These are phyloP conservation scores for Tricholoma matsutake DNA, from an alignment of 768 basidiomycete species.

Conservation along the genomic window DNA sequence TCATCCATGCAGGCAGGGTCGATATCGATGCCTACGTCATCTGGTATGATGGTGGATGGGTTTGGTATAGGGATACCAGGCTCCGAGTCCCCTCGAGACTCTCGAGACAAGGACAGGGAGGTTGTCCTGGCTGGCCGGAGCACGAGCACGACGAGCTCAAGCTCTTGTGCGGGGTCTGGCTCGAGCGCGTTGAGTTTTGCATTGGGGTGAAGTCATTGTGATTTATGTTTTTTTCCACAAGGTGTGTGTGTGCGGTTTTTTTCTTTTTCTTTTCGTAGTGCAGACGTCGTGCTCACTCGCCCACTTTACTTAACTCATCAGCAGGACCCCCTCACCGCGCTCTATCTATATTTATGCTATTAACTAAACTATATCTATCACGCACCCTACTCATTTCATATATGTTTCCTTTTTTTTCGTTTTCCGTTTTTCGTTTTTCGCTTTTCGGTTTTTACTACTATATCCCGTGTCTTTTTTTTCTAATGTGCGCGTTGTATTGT, in stretches of 20 bases:
- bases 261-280: too few relatives aligned
- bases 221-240: not conserved
- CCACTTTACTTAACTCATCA: too few relatives aligned
- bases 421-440: not conserved
- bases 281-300: too few relatives aligned
- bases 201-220: conserved; percentile 14
- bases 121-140: not conserved
- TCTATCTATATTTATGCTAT: not conserved
- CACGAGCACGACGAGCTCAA: not conserved
- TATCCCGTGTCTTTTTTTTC: too few relatives aligned
- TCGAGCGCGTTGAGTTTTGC: conserved; percentile 27
- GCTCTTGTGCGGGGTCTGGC: not conserved
- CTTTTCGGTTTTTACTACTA: too few relatives aligned
- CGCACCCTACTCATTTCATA: too few relatives aligned
- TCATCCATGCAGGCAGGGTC: not conserved
- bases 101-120: conserved; percentile 5
- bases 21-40: not conserved
- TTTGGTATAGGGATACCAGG: not conserved
- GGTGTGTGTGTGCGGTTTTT: too few relatives aligned
- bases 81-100: too few relatives aligned
- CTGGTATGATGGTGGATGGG: not conserved
- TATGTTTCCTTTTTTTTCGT: not conserved
- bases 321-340: too few relatives aligned
- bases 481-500: too few relatives aligned
- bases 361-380: not conserved